phyloP scores from a whole-genome alignment of 805 yeast species.

The Metschnikowia corniflorae region DNA sequence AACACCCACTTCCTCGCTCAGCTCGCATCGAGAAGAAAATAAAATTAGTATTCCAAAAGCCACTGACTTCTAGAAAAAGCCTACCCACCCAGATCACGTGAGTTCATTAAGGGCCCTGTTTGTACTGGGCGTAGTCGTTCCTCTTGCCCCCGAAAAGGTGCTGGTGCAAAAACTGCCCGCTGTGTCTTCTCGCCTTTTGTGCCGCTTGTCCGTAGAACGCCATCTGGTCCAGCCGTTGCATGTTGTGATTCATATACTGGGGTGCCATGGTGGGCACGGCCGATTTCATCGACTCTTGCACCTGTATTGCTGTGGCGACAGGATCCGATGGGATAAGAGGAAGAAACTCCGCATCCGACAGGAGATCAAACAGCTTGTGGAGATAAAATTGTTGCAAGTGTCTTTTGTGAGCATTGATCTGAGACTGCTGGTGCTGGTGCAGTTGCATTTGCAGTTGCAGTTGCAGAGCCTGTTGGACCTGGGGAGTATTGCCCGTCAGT shows the following conservation, averaged over 20 bases:
- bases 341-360: constrained; percentile 65
- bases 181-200: constrained; percentile 13
- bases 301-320: constrained; percentile 15
- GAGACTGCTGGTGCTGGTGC: constrained; percentile 10
- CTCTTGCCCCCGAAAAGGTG: constrained; percentile 19
- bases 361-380: constrained; percentile 65
- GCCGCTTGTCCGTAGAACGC: constrained; percentile 14
- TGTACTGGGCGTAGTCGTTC: constrained; percentile 18
- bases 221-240: constrained; percentile 14
- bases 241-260: constrained; percentile 7
- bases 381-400: constrained; percentile 42
- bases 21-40: no score
- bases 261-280: constrained; percentile 9
- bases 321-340: constrained; percentile 26
- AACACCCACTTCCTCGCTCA: no score
- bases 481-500: constrained; percentile 1
- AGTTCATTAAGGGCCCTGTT: constrained; percentile 15
- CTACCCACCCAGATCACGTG: no score
- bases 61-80: no score
- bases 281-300: constrained; percentile 13
- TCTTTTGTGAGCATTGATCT: constrained; percentile 37
- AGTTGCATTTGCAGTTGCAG: constrained; percentile 5
- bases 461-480: constrained; percentile 10
- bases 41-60: no score
- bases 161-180: constrained; percentile 19